Conservation (phyloP, 2,329 filamentous ascomycete genomes). For the Exophiala sp. region DNA sequence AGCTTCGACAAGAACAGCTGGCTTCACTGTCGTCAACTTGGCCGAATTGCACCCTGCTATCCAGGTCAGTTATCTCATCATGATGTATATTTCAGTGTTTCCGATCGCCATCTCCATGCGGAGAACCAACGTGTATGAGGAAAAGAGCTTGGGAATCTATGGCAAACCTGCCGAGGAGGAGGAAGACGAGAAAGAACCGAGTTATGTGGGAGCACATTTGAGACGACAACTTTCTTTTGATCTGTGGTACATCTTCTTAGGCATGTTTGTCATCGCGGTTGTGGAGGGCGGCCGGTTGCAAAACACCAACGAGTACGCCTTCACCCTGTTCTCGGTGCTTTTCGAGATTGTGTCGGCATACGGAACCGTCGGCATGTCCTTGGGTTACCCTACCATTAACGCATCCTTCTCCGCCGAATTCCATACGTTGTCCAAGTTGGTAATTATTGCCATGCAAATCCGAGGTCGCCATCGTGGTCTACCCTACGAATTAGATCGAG, state of each 20-base stretch:
- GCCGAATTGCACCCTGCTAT: constrained; percentile 77
- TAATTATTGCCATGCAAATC: constrained; percentile 62
- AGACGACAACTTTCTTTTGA: constrained; percentile 93
- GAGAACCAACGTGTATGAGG: constrained; percentile 57
- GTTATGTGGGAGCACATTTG: constrained; percentile 86
- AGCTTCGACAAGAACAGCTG: constrained; percentile 80
- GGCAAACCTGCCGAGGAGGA: constrained; percentile 64
- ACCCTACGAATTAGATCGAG: constrained; percentile 62
- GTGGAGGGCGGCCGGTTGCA: constrained; percentile 70
- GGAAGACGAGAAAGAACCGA: constrained; percentile 56
- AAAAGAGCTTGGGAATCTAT: constrained; percentile 56
- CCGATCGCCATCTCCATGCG: constrained; percentile 58
- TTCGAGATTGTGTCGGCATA: constrained; percentile 90
- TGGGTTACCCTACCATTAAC: constrained; percentile 72
- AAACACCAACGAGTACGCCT: constrained; percentile 51
- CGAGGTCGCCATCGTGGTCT: constrained; percentile 60
- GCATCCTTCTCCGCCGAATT: constrained; percentile 81
- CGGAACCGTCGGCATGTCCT: constrained; percentile 84
- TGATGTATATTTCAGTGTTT: constrained; percentile 62
- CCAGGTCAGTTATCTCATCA: constrained; percentile 59
- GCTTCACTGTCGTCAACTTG: constrained; percentile 76
- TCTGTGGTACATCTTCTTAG: constrained; percentile 92
- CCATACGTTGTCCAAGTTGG: constrained; percentile 59
- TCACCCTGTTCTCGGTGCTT: constrained; percentile 63
- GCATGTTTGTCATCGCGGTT: constrained; percentile 87